Percentiles rank a stretch among this genome's conserved stretches.
These are phyloP conservation scores for Coniochaeta hoffmannii DNA, from an alignment of 2,329 filamentous ascomycete genomes.

Conservation along the genomic window DNA sequence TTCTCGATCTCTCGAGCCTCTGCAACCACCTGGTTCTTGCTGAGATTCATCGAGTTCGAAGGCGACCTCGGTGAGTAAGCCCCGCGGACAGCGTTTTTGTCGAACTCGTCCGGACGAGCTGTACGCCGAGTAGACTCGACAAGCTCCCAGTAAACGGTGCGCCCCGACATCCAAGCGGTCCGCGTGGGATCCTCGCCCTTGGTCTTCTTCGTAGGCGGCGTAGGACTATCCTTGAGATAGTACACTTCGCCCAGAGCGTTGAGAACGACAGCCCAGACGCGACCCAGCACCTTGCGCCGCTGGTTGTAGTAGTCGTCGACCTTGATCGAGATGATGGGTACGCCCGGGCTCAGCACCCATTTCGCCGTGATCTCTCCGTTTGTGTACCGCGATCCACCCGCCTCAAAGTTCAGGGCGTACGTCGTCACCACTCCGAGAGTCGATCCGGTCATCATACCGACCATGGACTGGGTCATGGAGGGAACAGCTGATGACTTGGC, in stretches of 20 bases:
- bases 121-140: constrained; percentile 69
- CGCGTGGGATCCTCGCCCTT: constrained; percentile 51
- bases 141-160: constrained; percentile 73
- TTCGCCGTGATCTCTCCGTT: constrained; percentile 77
- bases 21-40: constrained; percentile 59
- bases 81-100: constrained; percentile 58
- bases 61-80: constrained; percentile 78
- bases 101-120: constrained; percentile 65
- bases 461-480: constrained; percentile 63
- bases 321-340: constrained; percentile 77
- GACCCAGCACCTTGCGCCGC: constrained; percentile 59
- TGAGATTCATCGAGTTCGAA: constrained; percentile 64
- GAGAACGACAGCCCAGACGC: constrained; percentile 86
- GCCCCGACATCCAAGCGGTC: constrained; percentile 72
- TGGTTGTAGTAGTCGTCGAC: constrained; percentile 77
- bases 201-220: constrained; percentile 39
- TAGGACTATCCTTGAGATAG: constrained; percentile 68
- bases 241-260: constrained; percentile 92
- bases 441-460: constrained; percentile 79
- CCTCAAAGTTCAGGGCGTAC: constrained; percentile 63
- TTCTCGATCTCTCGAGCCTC: constrained; percentile 78
- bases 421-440: constrained; percentile 76
- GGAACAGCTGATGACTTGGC: constrained; percentile 72
- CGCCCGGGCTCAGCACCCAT: constrained; percentile 87
- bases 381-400: constrained; percentile 53